A percentile compares a stretch with the other conserved stretches of the same genome.
phyloP scores from a whole-genome alignment of 192 early-diverging fungal genomes.

The Chytriomyces sp. region DNA sequence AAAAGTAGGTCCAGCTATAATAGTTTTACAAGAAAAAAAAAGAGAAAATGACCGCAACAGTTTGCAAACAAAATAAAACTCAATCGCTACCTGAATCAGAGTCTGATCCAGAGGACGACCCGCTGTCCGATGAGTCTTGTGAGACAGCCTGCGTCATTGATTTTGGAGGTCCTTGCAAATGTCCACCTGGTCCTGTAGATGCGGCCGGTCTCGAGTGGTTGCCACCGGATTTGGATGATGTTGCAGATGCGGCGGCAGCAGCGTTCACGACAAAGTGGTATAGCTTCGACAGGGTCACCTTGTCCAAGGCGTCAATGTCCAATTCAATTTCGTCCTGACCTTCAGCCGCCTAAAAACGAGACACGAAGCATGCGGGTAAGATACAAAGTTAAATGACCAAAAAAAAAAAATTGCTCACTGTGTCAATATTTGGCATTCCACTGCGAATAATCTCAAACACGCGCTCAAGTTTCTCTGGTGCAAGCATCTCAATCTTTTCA shows the following conservation, averaged over 20 bases:
- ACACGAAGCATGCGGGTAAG: neutral
- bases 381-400: neutral
- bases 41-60: too few relatives aligned
- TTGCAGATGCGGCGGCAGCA: neutral
- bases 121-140: conserved; percentile 7
- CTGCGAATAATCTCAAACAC: conserved; percentile 77
- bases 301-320: conserved; percentile 91
- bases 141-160: neutral
- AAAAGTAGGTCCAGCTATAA: too few relatives aligned
- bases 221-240: neutral
- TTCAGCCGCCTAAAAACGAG: conserved; percentile 36
- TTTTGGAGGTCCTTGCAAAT: neutral
- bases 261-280: conserved; percentile 78
- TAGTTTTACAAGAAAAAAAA: too few relatives aligned
- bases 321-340: conserved; percentile 91
- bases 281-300: conserved; percentile 78
- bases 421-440: conserved; percentile 35
- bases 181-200: neutral
- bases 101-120: conserved; percentile 29
- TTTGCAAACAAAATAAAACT: too few relatives aligned
- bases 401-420: neutral
- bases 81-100: conserved; percentile 38
- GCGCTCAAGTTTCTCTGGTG: conserved; percentile 65
- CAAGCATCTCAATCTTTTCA: conserved; percentile 54
- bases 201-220: neutral